A percentile compares a stretch with the other conserved stretches of the same genome.
These are phyloP conservation scores for Tripidium arundinaceum DNA, from an alignment of 202 grass and related monocot species.

Conservation along the genomic window DNA sequence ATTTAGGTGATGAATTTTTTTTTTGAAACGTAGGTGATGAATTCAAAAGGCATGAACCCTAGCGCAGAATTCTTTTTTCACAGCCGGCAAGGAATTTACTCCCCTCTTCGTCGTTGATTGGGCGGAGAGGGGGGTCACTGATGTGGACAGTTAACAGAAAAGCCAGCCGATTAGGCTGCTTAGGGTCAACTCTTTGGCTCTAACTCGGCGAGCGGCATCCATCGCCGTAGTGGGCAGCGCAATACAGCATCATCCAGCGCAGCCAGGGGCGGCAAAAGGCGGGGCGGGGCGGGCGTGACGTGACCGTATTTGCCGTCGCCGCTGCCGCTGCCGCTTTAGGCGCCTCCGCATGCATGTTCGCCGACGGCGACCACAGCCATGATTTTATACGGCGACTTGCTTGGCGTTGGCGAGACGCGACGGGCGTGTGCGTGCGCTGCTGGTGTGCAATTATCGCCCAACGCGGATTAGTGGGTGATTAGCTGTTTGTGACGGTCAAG, in stretches of 20 bases:
- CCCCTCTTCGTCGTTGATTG: not conserved
- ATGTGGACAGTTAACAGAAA: slow-evolving; percentile 24
- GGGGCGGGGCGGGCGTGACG: slow-evolving; percentile 1
- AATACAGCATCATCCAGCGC: not conserved
- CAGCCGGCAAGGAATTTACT: not conserved
- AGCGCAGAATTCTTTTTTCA: no score
- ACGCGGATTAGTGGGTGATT: not conserved
- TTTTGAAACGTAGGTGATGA: no score
- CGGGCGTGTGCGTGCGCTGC: not conserved
- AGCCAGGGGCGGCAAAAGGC: no score
- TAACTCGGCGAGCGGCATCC: slow-evolving; percentile 5
- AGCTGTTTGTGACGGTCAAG: not conserved
- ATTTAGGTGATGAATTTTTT: no score
- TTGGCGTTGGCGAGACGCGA: not conserved
- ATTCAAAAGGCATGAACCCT: no score
- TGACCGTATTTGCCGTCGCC: not conserved
- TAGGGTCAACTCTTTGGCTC: not conserved
- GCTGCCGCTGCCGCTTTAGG: not conserved
- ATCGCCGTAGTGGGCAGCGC: slow-evolving; percentile 16
- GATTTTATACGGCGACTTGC: not conserved
- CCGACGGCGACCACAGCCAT: not conserved
- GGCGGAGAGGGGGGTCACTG: not conserved
- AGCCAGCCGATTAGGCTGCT: not conserved
- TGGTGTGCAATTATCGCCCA: not conserved
- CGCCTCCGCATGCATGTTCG: not conserved